Conservation (phyloP, 2,329 filamentous ascomycete genomes). For the Fusarium sp. region DNA sequence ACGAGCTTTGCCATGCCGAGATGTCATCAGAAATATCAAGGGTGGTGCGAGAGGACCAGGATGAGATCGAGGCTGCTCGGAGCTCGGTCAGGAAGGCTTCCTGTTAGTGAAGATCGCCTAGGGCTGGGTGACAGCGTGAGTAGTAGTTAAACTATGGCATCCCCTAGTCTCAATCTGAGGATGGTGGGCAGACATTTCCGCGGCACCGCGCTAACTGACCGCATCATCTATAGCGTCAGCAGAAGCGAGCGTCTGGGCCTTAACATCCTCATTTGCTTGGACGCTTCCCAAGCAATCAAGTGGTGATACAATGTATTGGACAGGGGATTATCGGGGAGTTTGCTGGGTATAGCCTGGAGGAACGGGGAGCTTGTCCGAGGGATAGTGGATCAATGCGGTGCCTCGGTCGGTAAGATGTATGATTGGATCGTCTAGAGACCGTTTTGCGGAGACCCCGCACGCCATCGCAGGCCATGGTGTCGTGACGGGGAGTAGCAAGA, state of each 20-base stretch:
- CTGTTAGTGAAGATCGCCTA: constrained; percentile 28
- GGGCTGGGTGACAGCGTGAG: background rate
- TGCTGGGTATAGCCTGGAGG: constrained; percentile 29
- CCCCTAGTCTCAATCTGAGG: background rate
- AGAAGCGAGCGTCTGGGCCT: background rate
- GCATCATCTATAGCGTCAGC: background rate
- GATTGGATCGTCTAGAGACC: constrained; percentile 24
- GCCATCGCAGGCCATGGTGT: constrained; percentile 43
- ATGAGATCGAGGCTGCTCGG: constrained; percentile 21
- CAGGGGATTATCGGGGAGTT: constrained; percentile 36
- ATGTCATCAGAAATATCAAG: constrained; percentile 22
- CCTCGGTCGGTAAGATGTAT: constrained; percentile 34
- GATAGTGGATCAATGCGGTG: constrained; percentile 17
- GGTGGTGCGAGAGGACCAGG: constrained; percentile 24
- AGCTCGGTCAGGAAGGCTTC: constrained; percentile 40
- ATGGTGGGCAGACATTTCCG: background rate
- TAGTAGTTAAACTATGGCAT: background rate
- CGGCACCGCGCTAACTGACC: background rate
- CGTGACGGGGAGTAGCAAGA: constrained; percentile 37
- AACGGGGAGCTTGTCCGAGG: constrained; percentile 7
- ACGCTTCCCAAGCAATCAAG: background rate
- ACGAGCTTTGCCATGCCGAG: background rate
- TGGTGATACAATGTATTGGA: background rate
- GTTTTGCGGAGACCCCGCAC: constrained; percentile 48
- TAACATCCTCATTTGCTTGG: background rate